Base-by-base conservation (phyloP, 805 yeast genomes). In the Candida nonsorbophila region DNA sequence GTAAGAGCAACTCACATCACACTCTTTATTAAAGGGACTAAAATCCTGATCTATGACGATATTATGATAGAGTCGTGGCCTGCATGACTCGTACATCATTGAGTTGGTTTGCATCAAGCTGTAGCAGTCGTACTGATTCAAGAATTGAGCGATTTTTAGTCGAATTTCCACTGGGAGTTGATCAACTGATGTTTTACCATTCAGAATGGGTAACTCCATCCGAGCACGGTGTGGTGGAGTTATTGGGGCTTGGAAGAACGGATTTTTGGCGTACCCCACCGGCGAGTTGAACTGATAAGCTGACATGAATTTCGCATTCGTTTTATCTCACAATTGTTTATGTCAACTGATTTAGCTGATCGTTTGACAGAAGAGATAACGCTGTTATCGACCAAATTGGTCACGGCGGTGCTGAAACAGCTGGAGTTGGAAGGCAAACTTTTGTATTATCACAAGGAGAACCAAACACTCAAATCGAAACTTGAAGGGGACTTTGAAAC, bases 361-460 rank as follows among this genome's bases (percentile, higher is more conserved):
- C 55, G 80, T 28, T 58, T 77, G 18, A 66, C 79, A 1, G 48
- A 63, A 24, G 81, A 77, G 53, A 74, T 77, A 31, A 61, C 78
- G 4, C 51, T 70, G 15, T 51, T 77, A 24, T 75, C 81, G 11
- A 77, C 83, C 2, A 72, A 69, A 47, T 58, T 77, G 31, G 72
- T 77, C 20, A 77, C 79, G 18, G 73, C 79, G 12, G 70, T 77
- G 5, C 76, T 73, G 34, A 72, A 67, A 37, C 79, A 71, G 51
- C 68, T 74, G 31, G 67, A 59, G 22, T 46, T 77, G 36, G 84
- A 77, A 40, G 77, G 71, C 36, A 59, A 62, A 25, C 41, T 73
- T 4, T 47, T 57, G 2, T 59, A 46, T 11, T 48, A 62, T 25
- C 67, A 63, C 25, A 47, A 49, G 54, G 70, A 54, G 52, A 51